Percentiles rank a stretch among this genome's conserved stretches.
Conservation (phyloP, 2,329 filamentous ascomycete genomes). For the Chaetomiaceae sp. region DNA sequence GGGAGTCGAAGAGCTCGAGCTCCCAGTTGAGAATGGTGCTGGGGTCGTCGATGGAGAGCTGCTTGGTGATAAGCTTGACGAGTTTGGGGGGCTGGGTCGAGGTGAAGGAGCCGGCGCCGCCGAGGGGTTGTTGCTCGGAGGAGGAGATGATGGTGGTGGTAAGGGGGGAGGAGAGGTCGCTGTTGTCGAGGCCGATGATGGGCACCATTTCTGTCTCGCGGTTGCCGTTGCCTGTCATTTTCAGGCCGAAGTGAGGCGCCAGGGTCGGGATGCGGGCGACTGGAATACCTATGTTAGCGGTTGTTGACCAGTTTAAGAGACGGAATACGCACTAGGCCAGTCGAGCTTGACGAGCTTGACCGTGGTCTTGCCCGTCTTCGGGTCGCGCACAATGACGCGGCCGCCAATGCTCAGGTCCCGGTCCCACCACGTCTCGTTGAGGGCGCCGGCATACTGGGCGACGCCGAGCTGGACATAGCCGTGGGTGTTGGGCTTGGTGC, state of each 20-base stretch:
- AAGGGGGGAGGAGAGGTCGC: conserved; percentile 48
- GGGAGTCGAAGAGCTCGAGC: conserved; percentile 86
- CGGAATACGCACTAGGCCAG: conserved; percentile 63
- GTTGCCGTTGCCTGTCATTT: conserved; percentile 65
- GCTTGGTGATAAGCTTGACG: conserved; percentile 73
- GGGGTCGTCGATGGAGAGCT: conserved; percentile 71
- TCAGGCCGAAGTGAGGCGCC: conserved; percentile 87
- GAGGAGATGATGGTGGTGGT: conserved; percentile 27
- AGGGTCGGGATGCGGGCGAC: conserved; percentile 87
- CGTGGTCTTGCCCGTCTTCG: conserved; percentile 67
- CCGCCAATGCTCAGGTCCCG: conserved; percentile 88
- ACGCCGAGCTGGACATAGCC: conserved; percentile 88
- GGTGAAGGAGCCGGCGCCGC: conserved; percentile 66
- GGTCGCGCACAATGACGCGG: conserved; percentile 76
- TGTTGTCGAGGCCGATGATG: conserved; percentile 82
- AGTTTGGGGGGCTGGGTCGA: conserved; percentile 80
- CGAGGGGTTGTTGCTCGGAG: conserved; percentile 46
- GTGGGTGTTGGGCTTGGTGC: conserved; percentile 74
- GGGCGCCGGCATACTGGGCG: conserved; percentile 82
- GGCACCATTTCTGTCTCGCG: conserved; percentile 91
- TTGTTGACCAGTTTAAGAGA: not conserved
- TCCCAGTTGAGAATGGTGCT: conserved; percentile 90
- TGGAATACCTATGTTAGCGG: conserved; percentile 19
- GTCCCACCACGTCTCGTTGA: conserved; percentile 96
- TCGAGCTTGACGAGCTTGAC: conserved; percentile 83